Evolutionary conservation across 345 rosid species (phyloP).

Genomic region (Laguncularia racemosa): DNA sequence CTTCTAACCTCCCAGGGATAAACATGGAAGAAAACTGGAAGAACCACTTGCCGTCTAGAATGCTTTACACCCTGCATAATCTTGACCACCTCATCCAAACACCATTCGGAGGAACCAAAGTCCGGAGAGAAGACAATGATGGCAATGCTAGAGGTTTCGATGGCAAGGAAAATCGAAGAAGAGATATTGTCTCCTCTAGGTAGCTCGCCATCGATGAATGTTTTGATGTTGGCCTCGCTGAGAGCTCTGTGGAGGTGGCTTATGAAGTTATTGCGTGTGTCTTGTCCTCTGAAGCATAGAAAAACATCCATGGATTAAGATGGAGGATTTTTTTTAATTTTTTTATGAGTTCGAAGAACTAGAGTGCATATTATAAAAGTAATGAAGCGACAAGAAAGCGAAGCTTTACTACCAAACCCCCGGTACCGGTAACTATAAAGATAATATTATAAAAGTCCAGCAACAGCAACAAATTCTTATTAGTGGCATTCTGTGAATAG

Average conservation of each 20-base stretch:
- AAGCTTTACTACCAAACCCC: too few species aligned
- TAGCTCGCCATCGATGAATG: slow-evolving; percentile 11
- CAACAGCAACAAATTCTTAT: too few species aligned
- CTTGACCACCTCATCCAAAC: slow-evolving; percentile 20
- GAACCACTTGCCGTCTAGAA: slow-evolving; percentile 3
- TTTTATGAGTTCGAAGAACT: too few species aligned
- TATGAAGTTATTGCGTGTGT: slow-evolving; percentile 20
- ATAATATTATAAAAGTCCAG: too few species aligned
- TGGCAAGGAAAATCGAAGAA: slow-evolving; percentile 9
- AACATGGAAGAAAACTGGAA: slow-evolving; percentile 13
- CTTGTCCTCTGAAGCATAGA: slow-evolving; percentile 20
- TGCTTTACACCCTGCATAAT: slow-evolving; percentile 9
- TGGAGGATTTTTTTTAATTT: too few species aligned
- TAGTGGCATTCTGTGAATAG: too few species aligned
- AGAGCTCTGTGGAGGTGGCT: slow-evolving; percentile 15
- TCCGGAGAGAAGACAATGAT: slow-evolving; percentile 15
- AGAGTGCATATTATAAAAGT: too few species aligned
- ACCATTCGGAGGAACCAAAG: slow-evolving; percentile 17
- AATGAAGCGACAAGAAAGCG: too few species aligned
- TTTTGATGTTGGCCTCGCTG: background rate
- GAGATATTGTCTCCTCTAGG: slow-evolving; percentile 8
- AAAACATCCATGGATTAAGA: slow-evolving; percentile 14
- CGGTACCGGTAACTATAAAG: too few species aligned
- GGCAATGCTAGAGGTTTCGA: slow-evolving; percentile 16
- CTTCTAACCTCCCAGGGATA: slow-evolving; percentile 12